Evolutionary conservation across 2,329 filamentous ascomycete species (phyloP).

Genomic region (Alternaria gaisen): DNA sequence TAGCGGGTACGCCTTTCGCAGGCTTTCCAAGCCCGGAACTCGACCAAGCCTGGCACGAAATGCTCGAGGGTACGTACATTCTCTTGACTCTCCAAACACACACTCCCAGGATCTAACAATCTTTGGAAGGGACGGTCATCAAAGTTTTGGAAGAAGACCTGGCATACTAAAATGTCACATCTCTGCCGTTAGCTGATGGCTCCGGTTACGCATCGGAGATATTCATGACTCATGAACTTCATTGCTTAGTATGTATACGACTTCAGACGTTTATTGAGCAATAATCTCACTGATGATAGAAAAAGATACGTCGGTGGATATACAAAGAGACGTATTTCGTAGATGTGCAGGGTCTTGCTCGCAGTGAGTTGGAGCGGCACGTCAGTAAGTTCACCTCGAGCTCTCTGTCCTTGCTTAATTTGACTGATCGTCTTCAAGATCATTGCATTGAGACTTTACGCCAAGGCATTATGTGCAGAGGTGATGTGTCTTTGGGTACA

Average conservation of each 20-base stretch:
- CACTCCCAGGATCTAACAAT: neutral
- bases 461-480: neutral
- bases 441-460: slow-evolving; percentile 2
- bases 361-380: neutral
- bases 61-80: neutral
- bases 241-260: neutral
- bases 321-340: neutral
- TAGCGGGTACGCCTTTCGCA: neutral
- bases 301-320: neutral
- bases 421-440: neutral
- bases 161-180: neutral
- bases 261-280: neutral
- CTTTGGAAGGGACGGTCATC: neutral
- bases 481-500: neutral
- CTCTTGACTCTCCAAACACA: neutral
- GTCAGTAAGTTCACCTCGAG: neutral
- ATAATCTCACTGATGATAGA: neutral
- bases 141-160: neutral
- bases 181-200: slow-evolving; percentile 1
- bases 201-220: neutral
- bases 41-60: slow-evolving; percentile 3
- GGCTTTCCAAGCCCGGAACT: neutral
- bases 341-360: neutral
- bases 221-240: slow-evolving; percentile 3
- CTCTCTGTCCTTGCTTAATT: neutral